A percentile compares a stretch with the other conserved stretches of the same genome.
Evolutionary conservation across 139 green algal genomes (phyloP).

Genomic region (Medakamo hakoo): DNA sequence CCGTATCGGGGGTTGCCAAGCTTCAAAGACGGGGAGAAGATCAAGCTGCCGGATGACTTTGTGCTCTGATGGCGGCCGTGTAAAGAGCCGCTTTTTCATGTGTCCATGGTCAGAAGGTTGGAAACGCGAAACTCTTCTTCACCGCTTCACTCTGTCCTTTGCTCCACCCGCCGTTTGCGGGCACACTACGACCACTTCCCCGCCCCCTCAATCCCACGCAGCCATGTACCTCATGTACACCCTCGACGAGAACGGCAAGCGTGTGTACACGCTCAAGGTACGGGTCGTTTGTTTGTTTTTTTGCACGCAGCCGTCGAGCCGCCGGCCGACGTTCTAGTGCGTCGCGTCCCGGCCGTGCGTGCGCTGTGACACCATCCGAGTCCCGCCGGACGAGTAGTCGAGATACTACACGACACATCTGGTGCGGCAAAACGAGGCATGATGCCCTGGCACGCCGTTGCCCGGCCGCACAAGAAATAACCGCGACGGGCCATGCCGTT

Average conservation of each 20-base stretch:
- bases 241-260: slow-evolving; percentile 60
- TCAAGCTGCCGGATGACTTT: slow-evolving; percentile 50
- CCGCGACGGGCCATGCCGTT: too few relatives aligned
- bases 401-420: too few relatives aligned
- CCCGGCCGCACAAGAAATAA: too few relatives aligned
- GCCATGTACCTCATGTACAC: slow-evolving; percentile 98
- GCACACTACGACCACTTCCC: too few relatives aligned
- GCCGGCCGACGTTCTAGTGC: not conserved
- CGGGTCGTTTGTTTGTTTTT: not conserved
- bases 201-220: too few relatives aligned
- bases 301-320: not conserved
- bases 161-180: too few relatives aligned
- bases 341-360: not conserved
- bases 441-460: too few relatives aligned
- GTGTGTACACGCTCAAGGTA: slow-evolving; percentile 90
- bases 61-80: slow-evolving; percentile 16
- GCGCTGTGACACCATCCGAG: too few relatives aligned
- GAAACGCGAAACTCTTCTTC: not conserved
- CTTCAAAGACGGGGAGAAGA: slow-evolving; percentile 81
- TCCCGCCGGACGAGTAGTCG: not conserved
- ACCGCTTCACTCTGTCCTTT: not conserved
- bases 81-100: not conserved
- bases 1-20: slow-evolving; percentile 84
- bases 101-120: not conserved
- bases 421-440: too few relatives aligned